Evolutionary conservation across 192 early-diverging fungal species (phyloP).

Genomic region (Coemansia sp.): DNA sequence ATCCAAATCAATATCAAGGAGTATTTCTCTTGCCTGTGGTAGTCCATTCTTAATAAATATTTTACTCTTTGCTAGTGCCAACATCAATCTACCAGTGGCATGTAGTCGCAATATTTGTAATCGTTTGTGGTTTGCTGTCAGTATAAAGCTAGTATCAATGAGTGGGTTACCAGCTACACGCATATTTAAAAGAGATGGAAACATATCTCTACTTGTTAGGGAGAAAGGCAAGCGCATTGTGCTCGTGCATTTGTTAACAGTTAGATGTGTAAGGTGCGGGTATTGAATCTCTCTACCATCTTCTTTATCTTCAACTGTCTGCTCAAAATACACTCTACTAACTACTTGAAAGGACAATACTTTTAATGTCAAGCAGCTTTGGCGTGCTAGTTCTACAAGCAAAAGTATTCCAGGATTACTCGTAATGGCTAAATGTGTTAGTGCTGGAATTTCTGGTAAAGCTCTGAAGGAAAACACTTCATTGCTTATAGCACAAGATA

Average conservation of each 20-base stretch:
- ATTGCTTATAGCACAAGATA: neutral
- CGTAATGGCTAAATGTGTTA: neutral
- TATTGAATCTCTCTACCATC: neutral
- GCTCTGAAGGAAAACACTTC: neutral
- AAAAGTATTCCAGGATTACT: neutral
- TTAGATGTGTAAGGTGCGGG: neutral
- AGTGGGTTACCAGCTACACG: neutral
- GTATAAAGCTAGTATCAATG: neutral
- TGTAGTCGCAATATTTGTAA: neutral
- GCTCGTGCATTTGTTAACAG: neutral
- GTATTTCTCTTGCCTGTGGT: neutral
- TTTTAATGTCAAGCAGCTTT: slow-evolving; percentile 4
- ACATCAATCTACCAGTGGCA: too few relatives aligned
- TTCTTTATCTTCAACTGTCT: neutral
- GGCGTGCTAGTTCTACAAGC: neutral
- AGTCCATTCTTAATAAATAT: neutral
- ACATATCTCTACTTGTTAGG: neutral
- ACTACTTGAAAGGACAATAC: neutral
- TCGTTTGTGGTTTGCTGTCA: neutral
- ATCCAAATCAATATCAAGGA: neutral
- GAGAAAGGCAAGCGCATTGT: neutral
- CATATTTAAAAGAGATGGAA: neutral
- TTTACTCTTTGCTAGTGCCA: neutral
- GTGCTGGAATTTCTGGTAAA: neutral
- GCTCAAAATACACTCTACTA: neutral